These are phyloP conservation scores for Roridomyces roridus DNA, from an alignment of 768 basidiomycete species.

Conservation along the genomic window DNA sequence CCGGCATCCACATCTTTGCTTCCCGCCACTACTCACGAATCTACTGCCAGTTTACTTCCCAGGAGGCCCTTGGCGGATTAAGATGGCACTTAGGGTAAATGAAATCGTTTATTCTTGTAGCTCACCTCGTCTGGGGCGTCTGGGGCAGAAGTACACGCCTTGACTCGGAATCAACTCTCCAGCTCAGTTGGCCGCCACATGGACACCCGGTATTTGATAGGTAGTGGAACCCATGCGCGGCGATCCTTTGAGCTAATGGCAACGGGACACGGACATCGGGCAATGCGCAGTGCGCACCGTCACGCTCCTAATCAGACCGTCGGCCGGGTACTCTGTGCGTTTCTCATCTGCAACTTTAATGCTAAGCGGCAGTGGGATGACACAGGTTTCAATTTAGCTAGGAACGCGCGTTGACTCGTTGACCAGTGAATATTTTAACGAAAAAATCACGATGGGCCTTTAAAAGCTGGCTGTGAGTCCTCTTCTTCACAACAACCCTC, in stretches of 20 bases:
- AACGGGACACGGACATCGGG: conserved; percentile 13
- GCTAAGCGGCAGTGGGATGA: conserved; percentile 2
- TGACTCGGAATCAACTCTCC: no score
- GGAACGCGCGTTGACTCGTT: not conserved
- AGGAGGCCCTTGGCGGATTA: no score
- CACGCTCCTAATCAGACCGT: conserved; percentile 9
- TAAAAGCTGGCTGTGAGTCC: conserved; percentile 20
- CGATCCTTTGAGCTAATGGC: conserved; percentile 3
- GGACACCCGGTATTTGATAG: not conserved
- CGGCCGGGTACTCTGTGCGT: conserved; percentile 1
- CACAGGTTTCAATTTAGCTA: conserved; percentile 14
- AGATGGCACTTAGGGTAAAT: no score
- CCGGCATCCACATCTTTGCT: not conserved
- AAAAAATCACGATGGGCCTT: conserved; percentile 10
- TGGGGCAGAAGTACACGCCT: no score
- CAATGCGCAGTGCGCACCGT: not conserved
- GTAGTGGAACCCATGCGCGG: conserved; percentile 6
- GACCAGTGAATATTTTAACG: not conserved
- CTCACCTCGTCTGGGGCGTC: no score
- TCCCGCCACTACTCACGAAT: no score
- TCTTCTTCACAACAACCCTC: conserved; percentile 14
- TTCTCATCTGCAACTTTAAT: conserved; percentile 8
- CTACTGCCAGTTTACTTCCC: no score
- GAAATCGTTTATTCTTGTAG: not conserved
- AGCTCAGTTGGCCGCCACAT: conserved; percentile 7